Evolutionary conservation across 768 basidiomycete genomes (phyloP), one percentile per base, ranked within the genome.

Genomic region (Suillus discolor): DNA sequence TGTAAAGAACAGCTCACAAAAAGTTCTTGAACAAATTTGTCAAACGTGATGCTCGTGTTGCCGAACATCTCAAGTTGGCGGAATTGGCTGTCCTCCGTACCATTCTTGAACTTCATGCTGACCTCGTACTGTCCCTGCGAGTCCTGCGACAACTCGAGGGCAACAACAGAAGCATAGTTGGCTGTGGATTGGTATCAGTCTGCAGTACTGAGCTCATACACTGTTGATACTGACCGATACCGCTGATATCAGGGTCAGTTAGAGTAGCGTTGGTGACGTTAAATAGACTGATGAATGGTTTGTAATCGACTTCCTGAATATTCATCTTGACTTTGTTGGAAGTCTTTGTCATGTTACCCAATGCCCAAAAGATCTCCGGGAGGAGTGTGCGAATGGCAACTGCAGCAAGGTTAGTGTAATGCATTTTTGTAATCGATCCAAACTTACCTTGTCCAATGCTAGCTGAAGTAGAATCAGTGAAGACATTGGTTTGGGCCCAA

Each of bases 241-340:
- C 91, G 62, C 79, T 75, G 65, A 89, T 74, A 65, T 90, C 84
- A 1, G 90, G 89, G 71, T 86, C 80, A 18, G 84, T 80, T 63
- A 84, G 75, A 45, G 81, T 75, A 65, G 89, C 81, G 62, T 90
- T 91, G 20, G 91, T 89, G 74, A 91, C 86, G 68, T 87, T 86
- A 83, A 96, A 91, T 74, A 96, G 79, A 41, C 91, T 92, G 72
- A 95, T 89, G 83, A 96, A 93, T 13, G 93, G 89, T 78, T 95
- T 93, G 81, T 95, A 95, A 67, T 92, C 91, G 8, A 89, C 86
- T 78, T 90, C 86, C 67, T 91, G 83, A 70, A 94, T 77, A 72
- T 89, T 83, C 74, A 96, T 81, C 74, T 92, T 89, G 63, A 95
- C 84, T 39, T 89, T 89, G 78, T 92, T 90, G 67, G 82, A 84